Base-by-base conservation (phyloP, 176 grass and related monocot genomes). In the Raddia guianensis region DNA sequence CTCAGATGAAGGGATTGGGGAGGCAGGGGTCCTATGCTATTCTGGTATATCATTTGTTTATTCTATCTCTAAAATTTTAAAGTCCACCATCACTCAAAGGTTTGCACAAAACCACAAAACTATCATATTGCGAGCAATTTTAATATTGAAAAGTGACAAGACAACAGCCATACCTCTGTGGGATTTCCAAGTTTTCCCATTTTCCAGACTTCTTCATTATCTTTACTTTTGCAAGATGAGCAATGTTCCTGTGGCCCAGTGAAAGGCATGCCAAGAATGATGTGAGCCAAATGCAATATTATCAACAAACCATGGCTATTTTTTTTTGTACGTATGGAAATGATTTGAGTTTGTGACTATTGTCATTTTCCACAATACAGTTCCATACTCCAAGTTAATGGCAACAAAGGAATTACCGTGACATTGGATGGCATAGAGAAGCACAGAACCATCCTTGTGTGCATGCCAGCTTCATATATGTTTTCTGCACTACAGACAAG, bases 361-460 rank as follows among this genome's bases (percentile, higher is more conserved):
- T 42, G 63, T 70, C 61, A 9, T 10, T 53, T 50, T 74, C 71
- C 2, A 66, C 18, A 77, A 64, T 60, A 18, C 5, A 62, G 5
- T 69, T 65, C 48, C 32, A 46, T 40, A 75, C 4, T 12, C 64
- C 37, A 74, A 75, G 62, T 56, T 47, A 45, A 19, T 73, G 80
- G 1, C 3, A 19, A 53, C 18, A 70, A 81, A 55, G 45, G 66
- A 82, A 71, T 85, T 87, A 99, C 96, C 92, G 72, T 67, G 96
- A 93, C 85, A 75, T 72, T 49, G 78, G 92, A 91, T 99, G 96
- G 77, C 81, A 83, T 37, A 95, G 49, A 82, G 86, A 83, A 64
- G 92, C 65, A 88, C 96, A 99, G 51, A 99, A 99, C 96, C 92
- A 99, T 85, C 92, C 92, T 91, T 99, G 96, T 0, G 86, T 93